A percentile compares a stretch with the other conserved stretches of the same genome.
phyloP scores from a whole-genome alignment of 768 basidiomycete species.

The Serendipita sp. region DNA sequence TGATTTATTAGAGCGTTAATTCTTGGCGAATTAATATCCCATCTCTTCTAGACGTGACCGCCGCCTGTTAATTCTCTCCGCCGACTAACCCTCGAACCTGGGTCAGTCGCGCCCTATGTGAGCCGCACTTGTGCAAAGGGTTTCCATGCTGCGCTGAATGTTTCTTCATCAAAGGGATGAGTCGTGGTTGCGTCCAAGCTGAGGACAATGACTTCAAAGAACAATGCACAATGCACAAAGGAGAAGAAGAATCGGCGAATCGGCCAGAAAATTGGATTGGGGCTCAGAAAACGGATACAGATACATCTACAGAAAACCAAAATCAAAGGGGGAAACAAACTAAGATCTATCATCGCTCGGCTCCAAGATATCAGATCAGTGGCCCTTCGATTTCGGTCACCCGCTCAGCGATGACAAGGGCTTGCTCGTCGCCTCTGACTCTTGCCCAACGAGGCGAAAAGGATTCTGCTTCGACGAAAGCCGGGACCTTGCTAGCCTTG shows the following conservation, averaged over 20 bases:
- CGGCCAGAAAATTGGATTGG: too few species aligned
- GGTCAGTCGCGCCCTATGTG: too few species aligned
- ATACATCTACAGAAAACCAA: background rate
- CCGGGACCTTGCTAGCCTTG: background rate
- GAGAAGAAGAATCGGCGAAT: too few species aligned
- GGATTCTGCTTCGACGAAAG: background rate
- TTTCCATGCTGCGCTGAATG: too few species aligned
- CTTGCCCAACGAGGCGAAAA: slow-evolving; percentile 5
- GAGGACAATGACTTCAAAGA: background rate
- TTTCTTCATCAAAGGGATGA: background rate
- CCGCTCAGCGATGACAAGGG: background rate
- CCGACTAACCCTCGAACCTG: too few species aligned
- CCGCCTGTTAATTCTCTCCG: too few species aligned
- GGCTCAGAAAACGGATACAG: too few species aligned
- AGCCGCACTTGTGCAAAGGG: too few species aligned
- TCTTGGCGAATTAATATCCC: too few species aligned
- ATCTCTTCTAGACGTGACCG: too few species aligned
- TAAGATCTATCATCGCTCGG: background rate
- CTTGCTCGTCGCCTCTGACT: background rate
- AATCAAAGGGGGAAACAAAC: background rate
- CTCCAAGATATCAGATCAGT: background rate
- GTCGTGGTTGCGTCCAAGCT: background rate
- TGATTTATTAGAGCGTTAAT: too few species aligned
- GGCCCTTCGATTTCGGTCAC: background rate
- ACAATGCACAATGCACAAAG: background rate